These are phyloP conservation scores for Populus nigra DNA, from an alignment of 345 rosid genomes.

Conservation along the genomic window DNA sequence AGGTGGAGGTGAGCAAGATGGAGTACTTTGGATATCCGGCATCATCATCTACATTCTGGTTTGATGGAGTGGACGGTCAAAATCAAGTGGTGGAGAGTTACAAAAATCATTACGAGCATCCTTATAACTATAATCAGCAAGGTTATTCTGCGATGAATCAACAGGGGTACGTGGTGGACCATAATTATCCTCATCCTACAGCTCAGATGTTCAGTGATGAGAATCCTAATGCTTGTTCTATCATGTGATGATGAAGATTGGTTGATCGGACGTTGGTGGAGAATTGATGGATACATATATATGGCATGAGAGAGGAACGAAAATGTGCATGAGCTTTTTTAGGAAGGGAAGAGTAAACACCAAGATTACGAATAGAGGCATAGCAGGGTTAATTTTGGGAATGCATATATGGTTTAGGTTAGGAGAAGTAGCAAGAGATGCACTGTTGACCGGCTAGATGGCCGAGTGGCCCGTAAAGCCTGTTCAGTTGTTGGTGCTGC, in stretches of 20 bases:
- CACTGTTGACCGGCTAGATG: neutral
- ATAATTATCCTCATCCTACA: conserved; percentile 32
- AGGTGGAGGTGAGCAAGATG: conserved; percentile 34
- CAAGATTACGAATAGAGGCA: neutral
- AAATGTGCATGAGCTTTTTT: conserved; percentile 2
- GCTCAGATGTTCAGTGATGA: conserved; percentile 92
- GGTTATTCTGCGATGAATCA: conserved; percentile 14
- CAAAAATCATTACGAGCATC: conserved; percentile 13
- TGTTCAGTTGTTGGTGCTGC: conserved; percentile 17
- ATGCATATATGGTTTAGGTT: neutral
- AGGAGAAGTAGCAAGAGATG: neutral
- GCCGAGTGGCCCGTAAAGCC: conserved; percentile 1
- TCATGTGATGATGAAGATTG: conserved; percentile 42
- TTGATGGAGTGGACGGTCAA: conserved; percentile 36
- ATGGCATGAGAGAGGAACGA: neutral
- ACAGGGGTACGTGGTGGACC: conserved; percentile 22
- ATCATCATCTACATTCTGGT: conserved; percentile 40
- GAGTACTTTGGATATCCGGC: conserved; percentile 28
- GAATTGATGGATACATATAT: neutral
- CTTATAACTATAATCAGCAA: conserved; percentile 11
- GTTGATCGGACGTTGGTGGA: neutral
- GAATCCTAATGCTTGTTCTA: conserved; percentile 78
- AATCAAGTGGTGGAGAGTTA: conserved; percentile 34
- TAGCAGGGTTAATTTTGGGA: conserved; percentile 23
- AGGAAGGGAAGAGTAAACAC: conserved; percentile 32